Percentiles rank a stretch among this genome's conserved stretches.
Evolutionary conservation across 108 stramenopile genomes (phyloP).

Genomic region (Aureococcus anophagefferens): DNA sequence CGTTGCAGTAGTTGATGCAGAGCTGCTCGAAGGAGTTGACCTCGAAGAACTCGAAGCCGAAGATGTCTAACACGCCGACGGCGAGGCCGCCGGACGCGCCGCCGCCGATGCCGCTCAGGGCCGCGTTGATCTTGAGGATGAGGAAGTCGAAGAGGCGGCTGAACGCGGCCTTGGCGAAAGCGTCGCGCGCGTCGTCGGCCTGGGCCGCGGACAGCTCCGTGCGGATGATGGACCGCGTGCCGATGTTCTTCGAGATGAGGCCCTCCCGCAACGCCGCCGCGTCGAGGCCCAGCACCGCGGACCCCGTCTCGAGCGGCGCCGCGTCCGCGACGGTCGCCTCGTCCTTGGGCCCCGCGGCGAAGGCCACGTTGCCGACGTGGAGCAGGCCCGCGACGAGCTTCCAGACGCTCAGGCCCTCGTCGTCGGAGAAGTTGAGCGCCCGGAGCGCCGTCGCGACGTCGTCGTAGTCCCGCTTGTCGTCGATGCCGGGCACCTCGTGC

Average conservation of each 20-base stretch:
- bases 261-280: too few species aligned
- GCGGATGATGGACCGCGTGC: too few species aligned
- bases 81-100: slow-evolving; percentile 3
- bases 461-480: too few species aligned
- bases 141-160: slow-evolving; percentile 40
- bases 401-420: slow-evolving; percentile 54
- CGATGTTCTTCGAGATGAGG: too few species aligned
- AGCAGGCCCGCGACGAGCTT: slow-evolving; percentile 72
- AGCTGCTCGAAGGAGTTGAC: too few species aligned
- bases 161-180: slow-evolving; percentile 38
- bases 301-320: too few species aligned
- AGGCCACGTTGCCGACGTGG: slow-evolving; percentile 78
- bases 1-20: slow-evolving; percentile 48
- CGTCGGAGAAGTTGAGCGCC: slow-evolving; percentile 18
- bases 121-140: slow-evolving; percentile 35
- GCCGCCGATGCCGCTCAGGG: slow-evolving; percentile 18
- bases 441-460: too few species aligned
- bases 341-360: slow-evolving; percentile 44
- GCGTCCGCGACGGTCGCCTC: background rate
- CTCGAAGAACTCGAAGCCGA: too few species aligned
- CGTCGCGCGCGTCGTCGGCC: slow-evolving; percentile 40
- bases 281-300: too few species aligned
- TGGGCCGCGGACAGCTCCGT: slow-evolving; percentile 4
- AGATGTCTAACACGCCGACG: slow-evolving; percentile 35
- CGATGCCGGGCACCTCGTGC: too few species aligned